A percentile compares a stretch with the other conserved stretches of the same genome.
Evolutionary conservation across 2,329 filamentous ascomycete genomes (phyloP).

Genomic region (Talaromyces sp.): DNA sequence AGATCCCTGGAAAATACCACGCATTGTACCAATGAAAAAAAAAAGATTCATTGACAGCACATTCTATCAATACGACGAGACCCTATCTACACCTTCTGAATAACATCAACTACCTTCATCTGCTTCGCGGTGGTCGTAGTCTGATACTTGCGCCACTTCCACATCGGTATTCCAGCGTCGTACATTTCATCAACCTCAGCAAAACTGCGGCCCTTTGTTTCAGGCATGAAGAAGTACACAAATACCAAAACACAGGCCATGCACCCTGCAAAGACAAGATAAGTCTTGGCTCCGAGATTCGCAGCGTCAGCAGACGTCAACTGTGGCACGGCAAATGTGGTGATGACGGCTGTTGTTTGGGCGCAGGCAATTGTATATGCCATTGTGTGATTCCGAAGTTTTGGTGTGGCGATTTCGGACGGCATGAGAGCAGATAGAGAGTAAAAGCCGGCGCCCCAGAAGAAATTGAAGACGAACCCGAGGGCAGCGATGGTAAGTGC

Average conservation of each 20-base stretch:
- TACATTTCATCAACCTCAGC: slow-evolving; percentile 37
- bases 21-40: not conserved
- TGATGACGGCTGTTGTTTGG: slow-evolving; percentile 38
- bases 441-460: slow-evolving; percentile 37
- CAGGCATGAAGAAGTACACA: slow-evolving; percentile 30
- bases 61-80: not conserved
- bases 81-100: not conserved
- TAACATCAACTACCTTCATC: slow-evolving; percentile 21
- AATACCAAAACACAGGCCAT: slow-evolving; percentile 31
- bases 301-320: slow-evolving; percentile 34
- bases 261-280: slow-evolving; percentile 34
- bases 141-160: slow-evolving; percentile 32
- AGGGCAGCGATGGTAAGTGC: slow-evolving; percentile 31
- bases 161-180: slow-evolving; percentile 29
- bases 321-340: slow-evolving; percentile 38
- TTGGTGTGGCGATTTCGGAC: slow-evolving; percentile 36
- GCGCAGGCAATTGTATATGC: slow-evolving; percentile 36
- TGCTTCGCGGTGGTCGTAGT: slow-evolving; percentile 23
- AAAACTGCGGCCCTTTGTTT: slow-evolving; percentile 32
- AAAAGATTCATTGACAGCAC: not conserved
- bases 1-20: not conserved
- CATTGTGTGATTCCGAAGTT: slow-evolving; percentile 38
- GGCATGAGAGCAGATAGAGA: slow-evolving; percentile 35
- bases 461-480: slow-evolving; percentile 38
- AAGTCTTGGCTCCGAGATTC: slow-evolving; percentile 33